Base-by-base conservation (phyloP, 2,329 filamentous ascomycete genomes). In the Cladophialophora immunda region DNA sequence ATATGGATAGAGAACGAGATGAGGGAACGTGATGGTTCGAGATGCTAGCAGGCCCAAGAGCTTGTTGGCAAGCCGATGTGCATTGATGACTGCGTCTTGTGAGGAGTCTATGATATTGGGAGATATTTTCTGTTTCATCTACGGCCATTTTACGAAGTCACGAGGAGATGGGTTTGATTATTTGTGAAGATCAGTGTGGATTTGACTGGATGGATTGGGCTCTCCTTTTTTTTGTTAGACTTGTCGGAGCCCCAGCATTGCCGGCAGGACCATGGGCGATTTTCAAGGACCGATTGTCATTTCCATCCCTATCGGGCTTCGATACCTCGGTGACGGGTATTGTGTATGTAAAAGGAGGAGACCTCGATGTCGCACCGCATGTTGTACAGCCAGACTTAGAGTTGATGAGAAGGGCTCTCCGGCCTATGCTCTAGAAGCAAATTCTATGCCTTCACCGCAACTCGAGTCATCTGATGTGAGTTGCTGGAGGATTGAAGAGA, bases 1-100 rank as follows among this genome's bases (percentile, higher is more conserved):
- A 55, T 66, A 59, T n/a, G 63, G 38, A 45, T 66, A 60, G 59
- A 58, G n/a, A 22, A 52, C 25, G n/a, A 13, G 32, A 30, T 60
- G n/a, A n/a, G n/a, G n/a, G n/a, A n/a, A n/a, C n/a, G n/a, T n/a
- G n/a, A n/a, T n/a, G n/a, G n/a, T 57, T 13, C 29, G 8, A 59
- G 41, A 22, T 11, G 19, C 19, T 22, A 50, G 5, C 45, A 11
- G 45, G 11, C 32, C 15, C 34, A 27, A 9, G n/a, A 45, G 56
- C n/a, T 45, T 19, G 29, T 56, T 30, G 27, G 53, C 53, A 15
- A 19, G 53, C 3, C 53, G 19, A 13, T 56, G 22, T 25, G 53
- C 45, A 50, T n/a, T 27, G 45, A 50, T 22, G 45, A 50, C 22
- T 27, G 45, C 45, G 45, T 50, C 45, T 56, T 32, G 53, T 11